Base-by-base conservation (phyloP, 192 early-diverging fungal species). In the Coemansia sp. region DNA sequence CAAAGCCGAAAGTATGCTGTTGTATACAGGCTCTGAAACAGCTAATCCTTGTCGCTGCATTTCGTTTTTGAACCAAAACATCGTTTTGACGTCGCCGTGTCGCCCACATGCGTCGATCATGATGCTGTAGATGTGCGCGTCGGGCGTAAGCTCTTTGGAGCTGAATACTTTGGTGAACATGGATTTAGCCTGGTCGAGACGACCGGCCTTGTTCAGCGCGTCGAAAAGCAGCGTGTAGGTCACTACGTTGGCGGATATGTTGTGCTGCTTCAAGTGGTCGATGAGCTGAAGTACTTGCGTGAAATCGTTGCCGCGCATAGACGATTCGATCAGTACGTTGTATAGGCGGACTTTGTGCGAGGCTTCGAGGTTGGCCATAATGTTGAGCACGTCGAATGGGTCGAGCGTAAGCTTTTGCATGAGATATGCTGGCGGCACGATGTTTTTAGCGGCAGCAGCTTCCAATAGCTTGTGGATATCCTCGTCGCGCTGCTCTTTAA, bases 101-200 rank as follows among this genome's bases (percentile, higher is more conserved):
- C 78, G 68, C 9, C 68, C 78, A 37, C 72, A 69, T 7, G 73
- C 73, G 21, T 81, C 78, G 5, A 81, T 46, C 72, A 81, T 81
- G 21, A 63, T 72, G 40, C 68, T 65, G 59, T 71, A 64, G 4
- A 81, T 72, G 61, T 81, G 64, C 10, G 37, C 15, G 49, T 81
- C 78, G 1, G 73, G 78, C 28, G 65, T 55, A 12, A 81, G 44
- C 25, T 53, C 49, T 11, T 53, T 28, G 1, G 38, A 47, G 1
- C 60, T 36, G 17, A 81, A 66, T 10, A 68, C 53, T 14, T 66
- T 61, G 14, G 23, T 46, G 31, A 70, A 81, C 57, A 81, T 59
- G 4, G 54, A 53, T 49, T 72, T 68, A 40, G 78, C 78, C 31
- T 81, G 63, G 0, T 71, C 65, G 9, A 68, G 44, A 15, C 65